Evolutionary conservation across 2,329 filamentous ascomycete species (phyloP), one percentile per base, ranked within the genome.

Genomic region (Ophiostoma himal-ulmi): DNA sequence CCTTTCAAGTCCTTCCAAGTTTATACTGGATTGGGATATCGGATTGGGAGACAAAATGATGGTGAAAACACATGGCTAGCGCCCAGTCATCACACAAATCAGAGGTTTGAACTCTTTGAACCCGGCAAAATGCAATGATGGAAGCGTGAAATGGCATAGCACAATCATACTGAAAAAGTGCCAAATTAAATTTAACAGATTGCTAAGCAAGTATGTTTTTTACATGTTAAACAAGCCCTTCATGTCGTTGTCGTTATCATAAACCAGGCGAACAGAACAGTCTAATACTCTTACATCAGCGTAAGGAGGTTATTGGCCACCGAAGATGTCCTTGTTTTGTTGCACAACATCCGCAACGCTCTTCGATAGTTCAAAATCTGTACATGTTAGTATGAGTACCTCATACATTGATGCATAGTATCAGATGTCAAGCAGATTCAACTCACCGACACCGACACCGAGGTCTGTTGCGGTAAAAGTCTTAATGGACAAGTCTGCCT

Each of bases 381-480:
- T 62, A 22, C 3, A 48, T 0, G 30, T 69, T n/a, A 60, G 48
- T 14, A 48, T 20, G 44, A 1, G n/a, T n/a, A 3, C 26, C 7
- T 65, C 2, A 5, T 14, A 52, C 13, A 41, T 10, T 48, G n/a
- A 52, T 2, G n/a, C 7, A 57, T 30, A 30, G 30, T 30, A 14
- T 37, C 11, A n/a, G 1, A 41, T 6, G 5, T 20, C 3, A 34
- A 36, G 5, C 10, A 20, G 67, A 30, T 30, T 39, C 17, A 48
- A 72, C 89, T 71, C 82, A 93, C 91, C 90, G 73, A 94, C 86
- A 69, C 82, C 80, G 14, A 82, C 80, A 6, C 92, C 92, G 68
- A 94, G 84, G 78, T 94, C 91, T 68, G 87, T 85, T 20, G 88
- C 86, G 72, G 83, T 88, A 73, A 93, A 82, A 37, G 91, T 90